A percentile compares a stretch with the other conserved stretches of the same genome.
phyloP scores from a whole-genome alignment of 192 early-diverging fungal genomes.

The Funneliformis mosseae region DNA sequence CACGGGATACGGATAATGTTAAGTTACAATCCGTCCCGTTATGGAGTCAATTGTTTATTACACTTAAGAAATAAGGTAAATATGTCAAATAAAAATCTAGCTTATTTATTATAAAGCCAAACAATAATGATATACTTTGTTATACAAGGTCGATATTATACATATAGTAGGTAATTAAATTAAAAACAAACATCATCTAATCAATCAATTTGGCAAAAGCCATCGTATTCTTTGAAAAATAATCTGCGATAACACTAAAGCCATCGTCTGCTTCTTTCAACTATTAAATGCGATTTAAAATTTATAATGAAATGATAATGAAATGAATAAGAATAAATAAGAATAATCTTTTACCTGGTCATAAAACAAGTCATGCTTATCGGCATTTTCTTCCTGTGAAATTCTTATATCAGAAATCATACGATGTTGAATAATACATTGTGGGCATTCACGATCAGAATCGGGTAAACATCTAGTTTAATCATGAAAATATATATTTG shows the following conservation, averaged over 20 bases:
- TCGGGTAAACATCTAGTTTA: conserved; percentile 54
- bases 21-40: too few species aligned
- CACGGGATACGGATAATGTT: too few species aligned
- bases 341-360: conserved; percentile 56
- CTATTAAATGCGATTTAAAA: conserved; percentile 42
- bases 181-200: conserved; percentile 15
- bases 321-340: neutral
- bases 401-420: conserved; percentile 79
- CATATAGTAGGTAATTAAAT: too few species aligned
- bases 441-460: conserved; percentile 66
- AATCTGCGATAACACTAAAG: conserved; percentile 86
- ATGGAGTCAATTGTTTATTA: too few species aligned
- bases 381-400: conserved; percentile 75
- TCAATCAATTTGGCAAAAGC: conserved; percentile 64
- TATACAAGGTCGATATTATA: too few species aligned
- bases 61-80: too few species aligned
- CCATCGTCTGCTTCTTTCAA: conserved; percentile 80
- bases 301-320: neutral
- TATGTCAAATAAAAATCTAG: too few species aligned
- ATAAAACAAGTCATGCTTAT: conserved; percentile 79
- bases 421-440: conserved; percentile 83
- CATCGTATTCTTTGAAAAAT: conserved; percentile 88
- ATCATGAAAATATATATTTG: neutral
- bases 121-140: too few species aligned
- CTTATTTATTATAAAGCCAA: too few species aligned